Conservation (phyloP, 2,329 filamentous ascomycete species). For the Tolypocladium tropicale region DNA sequence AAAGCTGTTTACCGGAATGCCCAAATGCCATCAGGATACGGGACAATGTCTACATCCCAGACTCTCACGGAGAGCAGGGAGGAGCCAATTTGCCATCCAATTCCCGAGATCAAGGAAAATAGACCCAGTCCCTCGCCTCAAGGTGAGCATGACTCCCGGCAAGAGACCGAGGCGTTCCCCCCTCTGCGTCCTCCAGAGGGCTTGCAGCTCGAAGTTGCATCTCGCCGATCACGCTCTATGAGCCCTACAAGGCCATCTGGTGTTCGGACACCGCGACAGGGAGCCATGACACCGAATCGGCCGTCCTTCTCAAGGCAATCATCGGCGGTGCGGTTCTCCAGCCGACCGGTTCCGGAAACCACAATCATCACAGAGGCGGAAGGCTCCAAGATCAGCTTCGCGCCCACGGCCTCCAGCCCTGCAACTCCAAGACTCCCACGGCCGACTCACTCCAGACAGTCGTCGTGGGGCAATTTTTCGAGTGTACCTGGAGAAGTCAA, state of each 20-base stretch:
- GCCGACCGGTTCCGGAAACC: constrained; percentile 61
- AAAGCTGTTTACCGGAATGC: constrained; percentile 3
- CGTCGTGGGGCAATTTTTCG: constrained; percentile 47
- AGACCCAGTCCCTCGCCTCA: neutral
- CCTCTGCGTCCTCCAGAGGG: constrained; percentile 8
- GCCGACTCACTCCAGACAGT: constrained; percentile 28
- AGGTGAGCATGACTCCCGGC: neutral
- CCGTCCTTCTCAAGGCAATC: constrained; percentile 42
- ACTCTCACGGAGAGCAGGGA: constrained; percentile 1
- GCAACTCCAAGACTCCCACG: constrained; percentile 20
- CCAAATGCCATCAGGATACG: constrained; percentile 14
- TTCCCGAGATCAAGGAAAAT: constrained; percentile 4
- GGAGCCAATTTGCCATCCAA: constrained; percentile 3
- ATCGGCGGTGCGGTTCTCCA: constrained; percentile 55
- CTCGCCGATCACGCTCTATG: constrained; percentile 11
- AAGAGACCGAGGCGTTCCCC: constrained; percentile 12
- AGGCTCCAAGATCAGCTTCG: constrained; percentile 59
- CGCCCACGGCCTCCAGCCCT: constrained; percentile 16
- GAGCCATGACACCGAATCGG: constrained; percentile 18
- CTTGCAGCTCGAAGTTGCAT: constrained; percentile 1
- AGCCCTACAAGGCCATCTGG: constrained; percentile 13
- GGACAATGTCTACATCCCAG: constrained; percentile 19
- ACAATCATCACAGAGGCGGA: constrained; percentile 55
- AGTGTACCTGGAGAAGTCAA: constrained; percentile 51
- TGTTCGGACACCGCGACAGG: constrained; percentile 11